A percentile compares a stretch with the other conserved stretches of the same genome.
Conservation (phyloP, 805 yeast genomes). For the Monosporozyma unispora region DNA sequence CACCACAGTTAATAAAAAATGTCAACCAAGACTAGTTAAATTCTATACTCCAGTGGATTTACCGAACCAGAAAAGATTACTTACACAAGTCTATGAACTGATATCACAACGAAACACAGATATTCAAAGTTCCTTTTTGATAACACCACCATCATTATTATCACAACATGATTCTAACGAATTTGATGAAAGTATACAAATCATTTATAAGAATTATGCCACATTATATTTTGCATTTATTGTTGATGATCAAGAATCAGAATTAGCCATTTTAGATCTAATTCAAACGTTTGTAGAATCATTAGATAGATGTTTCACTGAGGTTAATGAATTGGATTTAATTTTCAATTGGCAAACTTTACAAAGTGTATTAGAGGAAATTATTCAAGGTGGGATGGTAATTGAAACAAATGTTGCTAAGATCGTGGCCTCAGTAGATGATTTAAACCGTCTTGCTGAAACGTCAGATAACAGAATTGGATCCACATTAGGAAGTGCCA, state of each 20-base stretch:
- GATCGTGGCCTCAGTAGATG: constrained; percentile 76
- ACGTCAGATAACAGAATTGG: constrained; percentile 17
- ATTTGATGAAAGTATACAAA: constrained; percentile 66
- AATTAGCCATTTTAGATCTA: constrained; percentile 84
- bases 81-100: constrained; percentile 74
- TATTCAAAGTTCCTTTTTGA: constrained; percentile 77
- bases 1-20: constrained; percentile 67
- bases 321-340: constrained; percentile 90
- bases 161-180: constrained; percentile 17
- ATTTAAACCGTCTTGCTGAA: constrained; percentile 28
- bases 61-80: constrained; percentile 66
- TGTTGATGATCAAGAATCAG: constrained; percentile 93
- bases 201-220: constrained; percentile 90
- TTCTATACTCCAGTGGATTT: constrained; percentile 89
- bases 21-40: constrained; percentile 80
- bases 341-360: constrained; percentile 99
- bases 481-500: constrained; percentile 22
- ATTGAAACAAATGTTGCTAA: constrained; percentile 79
- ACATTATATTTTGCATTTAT: constrained; percentile 92
- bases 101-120: constrained; percentile 57
- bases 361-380: constrained; percentile 83
- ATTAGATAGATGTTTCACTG: constrained; percentile 82
- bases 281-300: constrained; percentile 97
- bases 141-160: constrained; percentile 70
- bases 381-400: constrained; percentile 97